Evolutionary conservation across 2,329 filamentous ascomycete genomes (phyloP), one percentile per base, ranked within the genome.

Genomic region (Raffaelea ambrosiae): DNA sequence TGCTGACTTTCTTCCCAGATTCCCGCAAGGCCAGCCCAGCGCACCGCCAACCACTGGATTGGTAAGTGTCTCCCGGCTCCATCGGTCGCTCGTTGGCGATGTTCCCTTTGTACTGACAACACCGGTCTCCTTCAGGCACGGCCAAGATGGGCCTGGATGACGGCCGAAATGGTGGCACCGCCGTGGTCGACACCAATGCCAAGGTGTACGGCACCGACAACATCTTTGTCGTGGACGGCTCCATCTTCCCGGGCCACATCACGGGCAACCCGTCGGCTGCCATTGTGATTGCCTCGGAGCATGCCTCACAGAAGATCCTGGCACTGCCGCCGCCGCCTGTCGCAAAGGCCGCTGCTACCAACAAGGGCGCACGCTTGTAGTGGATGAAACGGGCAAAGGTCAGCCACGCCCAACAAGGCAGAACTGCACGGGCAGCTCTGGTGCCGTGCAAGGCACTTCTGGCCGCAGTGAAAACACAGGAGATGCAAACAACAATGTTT

Each of bases 231-330:
- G 70, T 78, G 2, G 76, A 79, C 54, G 73, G 70, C 20, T 72
- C 70, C 48, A 73, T 80, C 54, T 77, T 79, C 61, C 77, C 77
- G 0, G 76, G 77, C 48, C 70, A 79, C 47, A 68, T 76, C 16
- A 74, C 75, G 3, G 77, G 74, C 31, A 82, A 82, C 57, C 79
- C 77, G 3, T 73, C 74, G 29, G 72, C 76, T 1, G 68, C 74
- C 14, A 75, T 81, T 55, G 74, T 81, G 57, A 67, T 74, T 31
- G 74, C 71, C 35, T 73, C 77, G n/a, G 78, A 82, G 62, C 69
- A 71, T 21, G 76, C 75, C 14, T 68, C 69, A 13, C 67, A 66
- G 52, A 72, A 65, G 55, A 75, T 76, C 51, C 56, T 76, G 14
- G 72, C 69, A 14, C 57, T 74, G 19, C 49, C 55, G 29, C 38